Evolutionary conservation across 1,284 basidiomycete genomes (phyloP).

Genomic region (Melanopsichium pennsylvanicum): DNA sequence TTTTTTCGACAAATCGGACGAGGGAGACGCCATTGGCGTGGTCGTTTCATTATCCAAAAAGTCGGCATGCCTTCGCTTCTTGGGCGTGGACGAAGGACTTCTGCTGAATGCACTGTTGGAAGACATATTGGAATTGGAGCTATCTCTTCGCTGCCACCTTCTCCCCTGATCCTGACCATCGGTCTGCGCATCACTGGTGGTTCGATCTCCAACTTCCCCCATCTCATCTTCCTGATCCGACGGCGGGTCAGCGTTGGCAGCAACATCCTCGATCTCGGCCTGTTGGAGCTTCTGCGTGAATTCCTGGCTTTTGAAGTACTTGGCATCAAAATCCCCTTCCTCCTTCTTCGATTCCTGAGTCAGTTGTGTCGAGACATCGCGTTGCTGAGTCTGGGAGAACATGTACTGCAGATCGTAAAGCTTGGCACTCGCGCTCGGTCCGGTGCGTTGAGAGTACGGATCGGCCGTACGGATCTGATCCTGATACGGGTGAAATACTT

Average conservation of each 20-base stretch:
- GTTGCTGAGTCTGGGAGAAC: slow-evolving; percentile 50
- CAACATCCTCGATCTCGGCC: slow-evolving; percentile 48
- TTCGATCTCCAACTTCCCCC: slow-evolving; percentile 1
- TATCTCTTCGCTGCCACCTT: slow-evolving; percentile 33
- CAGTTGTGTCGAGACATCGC: slow-evolving; percentile 39
- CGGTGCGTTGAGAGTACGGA: slow-evolving; percentile 40
- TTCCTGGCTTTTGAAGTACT: slow-evolving; percentile 63
- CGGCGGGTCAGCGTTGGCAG: slow-evolving; percentile 19
- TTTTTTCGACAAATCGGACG: slow-evolving; percentile 19
- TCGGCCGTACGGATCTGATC: slow-evolving; percentile 37
- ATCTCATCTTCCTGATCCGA: slow-evolving; percentile 32
- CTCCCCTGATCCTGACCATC: slow-evolving; percentile 1
- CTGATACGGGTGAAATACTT: slow-evolving; percentile 54
- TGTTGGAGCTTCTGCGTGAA: slow-evolving; percentile 54
- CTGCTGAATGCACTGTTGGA: slow-evolving; percentile 14
- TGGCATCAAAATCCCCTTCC: slow-evolving; percentile 56
- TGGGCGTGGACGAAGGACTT: slow-evolving; percentile 32
- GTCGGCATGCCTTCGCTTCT: slow-evolving; percentile 17
- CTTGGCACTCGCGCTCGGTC: slow-evolving; percentile 33
- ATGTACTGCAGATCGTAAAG: slow-evolving; percentile 49
- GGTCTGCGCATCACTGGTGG: neutral
- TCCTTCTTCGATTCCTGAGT: slow-evolving; percentile 11
- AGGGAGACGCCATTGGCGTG: slow-evolving; percentile 13
- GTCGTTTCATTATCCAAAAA: slow-evolving; percentile 1
- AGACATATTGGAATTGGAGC: slow-evolving; percentile 23